Base-by-base conservation (phyloP, 805 yeast species). In the Candida peoriensis region DNA sequence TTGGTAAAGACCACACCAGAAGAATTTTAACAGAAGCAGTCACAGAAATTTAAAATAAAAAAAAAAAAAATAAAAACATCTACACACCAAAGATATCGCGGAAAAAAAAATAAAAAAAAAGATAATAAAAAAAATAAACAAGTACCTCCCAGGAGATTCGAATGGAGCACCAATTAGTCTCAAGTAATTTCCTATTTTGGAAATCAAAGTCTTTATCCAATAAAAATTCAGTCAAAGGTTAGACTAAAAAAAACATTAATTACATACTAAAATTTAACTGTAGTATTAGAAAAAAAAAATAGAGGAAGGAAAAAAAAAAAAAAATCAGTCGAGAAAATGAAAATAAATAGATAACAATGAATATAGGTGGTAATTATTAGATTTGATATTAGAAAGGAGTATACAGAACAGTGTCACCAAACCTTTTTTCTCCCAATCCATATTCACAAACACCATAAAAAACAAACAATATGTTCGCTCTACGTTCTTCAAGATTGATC, bases 401-500 rank as follows among this genome's bases (percentile, higher is more conserved):
- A n/a, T n/a, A n/a, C n/a, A n/a, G n/a, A n/a, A n/a, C n/a, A n/a
- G n/a, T n/a, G n/a, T n/a, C n/a, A n/a, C n/a, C n/a, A n/a, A n/a
- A n/a, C n/a, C n/a, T n/a, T n/a, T n/a, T n/a, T n/a, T n/a, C n/a
- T n/a, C n/a, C n/a, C n/a, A n/a, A n/a, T n/a, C n/a, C n/a, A n/a
- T n/a, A n/a, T n/a, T n/a, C n/a, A n/a, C n/a, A n/a, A n/a, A n/a
- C n/a, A n/a, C n/a, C n/a, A n/a, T n/a, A n/a, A n/a, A n/a, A 18
- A 8, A 22, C 22, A 10, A 25, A 15, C 30, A 33, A 13, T 33
- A 57, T 61, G 67, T 52, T 63, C 41, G 57, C 65, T 30, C 51
- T 61, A 44, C 65, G 68, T 50, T 58, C 40, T n/a, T 28, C 61
- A 16, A 49, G 52, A 38, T 44, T 50, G 33, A 50, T 57, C 23